Base-by-base conservation (phyloP, 345 rosid species). In the Melaleuca alternifolia region DNA sequence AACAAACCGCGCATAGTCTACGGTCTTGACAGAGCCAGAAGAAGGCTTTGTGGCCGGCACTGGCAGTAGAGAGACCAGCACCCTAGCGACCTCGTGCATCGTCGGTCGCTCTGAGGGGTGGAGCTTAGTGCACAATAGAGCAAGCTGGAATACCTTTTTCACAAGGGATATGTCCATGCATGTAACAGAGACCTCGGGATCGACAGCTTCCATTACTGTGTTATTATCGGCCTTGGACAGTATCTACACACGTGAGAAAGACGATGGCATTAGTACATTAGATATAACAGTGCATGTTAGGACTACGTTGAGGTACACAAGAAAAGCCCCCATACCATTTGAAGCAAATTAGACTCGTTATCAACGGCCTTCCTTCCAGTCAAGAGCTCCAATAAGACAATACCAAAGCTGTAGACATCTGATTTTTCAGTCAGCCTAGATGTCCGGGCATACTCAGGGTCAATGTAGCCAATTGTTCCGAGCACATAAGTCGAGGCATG, bases 361-460 rank as follows among this genome's bases (percentile, higher is more conserved):
- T 97, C 99, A 75, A 97, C 99, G 48, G 99, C 98, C 84, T 96
- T 97, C 91, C 94, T 97, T 85, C 99, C 99, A 0, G 99, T 97
- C 82, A 97, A 91, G 87, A 97, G 95, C 94, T 97, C 99, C 46
- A 97, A 93, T 76, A 97, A 96, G 83, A 97, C 99, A 89, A 97
- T 88, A 26, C 99, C 99, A 28, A 97, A 97, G 91, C 99, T 97
- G 84, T 97, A 97, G 41, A 97, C 94, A 89, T 97, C 99, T 3
- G 99, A 97, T 54, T 95, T 97, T 83, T 97, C 99, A 79, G 91
- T 97, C 33, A 96, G 90, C 48, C 96, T 92, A 0, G 98, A 96
- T 14, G 98, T 97, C 14, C 95, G 91, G 20, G 99, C 99, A 92
- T 97, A 97, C 89, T 95, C 99, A 1, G 99, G 99, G 82, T 97